phyloP scores from a whole-genome alignment of 2,329 filamentous ascomycete genomes.

The Pseudocercospora musae region DNA sequence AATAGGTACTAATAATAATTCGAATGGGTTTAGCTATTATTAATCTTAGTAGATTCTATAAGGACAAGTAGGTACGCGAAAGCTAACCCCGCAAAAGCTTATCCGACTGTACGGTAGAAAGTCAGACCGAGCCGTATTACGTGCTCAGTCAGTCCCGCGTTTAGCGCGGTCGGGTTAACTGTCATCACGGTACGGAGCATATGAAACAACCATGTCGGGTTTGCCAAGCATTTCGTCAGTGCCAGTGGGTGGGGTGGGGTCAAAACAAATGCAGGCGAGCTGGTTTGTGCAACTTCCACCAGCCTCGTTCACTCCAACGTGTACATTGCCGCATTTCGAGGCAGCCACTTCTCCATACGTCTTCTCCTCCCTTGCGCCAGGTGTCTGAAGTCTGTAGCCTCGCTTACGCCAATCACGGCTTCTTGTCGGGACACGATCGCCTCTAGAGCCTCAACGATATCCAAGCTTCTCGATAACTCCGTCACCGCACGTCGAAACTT shows the following conservation, averaged over 20 bases:
- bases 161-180: too few species aligned
- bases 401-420: slow-evolving; percentile 3
- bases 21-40: too few species aligned
- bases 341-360: not conserved
- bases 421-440: slow-evolving; percentile 12
- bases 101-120: too few species aligned
- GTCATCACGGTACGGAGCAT: too few species aligned
- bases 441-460: slow-evolving; percentile 12
- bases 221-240: not conserved
- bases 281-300: not conserved
- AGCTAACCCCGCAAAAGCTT: too few species aligned
- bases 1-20: too few species aligned
- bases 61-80: too few species aligned
- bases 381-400: not conserved
- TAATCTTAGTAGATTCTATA: too few species aligned
- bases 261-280: not conserved
- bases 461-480: slow-evolving; percentile 1
- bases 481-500: slow-evolving; percentile 3
- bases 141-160: too few species aligned
- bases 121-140: too few species aligned
- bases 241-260: too few species aligned
- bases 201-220: too few species aligned
- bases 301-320: not conserved
- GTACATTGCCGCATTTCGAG: not conserved
- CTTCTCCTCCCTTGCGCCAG: slow-evolving; percentile 6